phyloP scores from a whole-genome alignment of 345 rosid species.

The Aquilaria yunnanensis region DNA sequence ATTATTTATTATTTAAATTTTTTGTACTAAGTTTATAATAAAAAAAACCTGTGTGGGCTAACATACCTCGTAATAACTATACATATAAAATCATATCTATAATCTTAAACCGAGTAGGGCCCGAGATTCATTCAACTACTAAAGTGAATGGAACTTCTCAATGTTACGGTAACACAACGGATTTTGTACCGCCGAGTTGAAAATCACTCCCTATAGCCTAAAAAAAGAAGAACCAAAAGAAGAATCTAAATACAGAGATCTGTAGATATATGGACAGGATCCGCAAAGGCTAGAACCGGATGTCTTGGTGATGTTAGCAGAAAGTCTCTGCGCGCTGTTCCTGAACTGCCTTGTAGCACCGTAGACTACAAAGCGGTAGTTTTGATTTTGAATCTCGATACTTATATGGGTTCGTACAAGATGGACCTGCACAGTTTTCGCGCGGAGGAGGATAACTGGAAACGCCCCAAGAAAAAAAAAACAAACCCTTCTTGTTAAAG shows the following conservation, averaged over 20 bases:
- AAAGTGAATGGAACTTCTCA: too few relatives aligned
- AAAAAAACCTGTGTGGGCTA: too few relatives aligned
- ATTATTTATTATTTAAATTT: too few relatives aligned
- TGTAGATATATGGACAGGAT: conserved; percentile 13
- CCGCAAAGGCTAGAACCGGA: background rate
- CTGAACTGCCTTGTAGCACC: conserved; percentile 81
- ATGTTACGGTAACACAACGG: too few relatives aligned
- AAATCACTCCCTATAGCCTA: too few relatives aligned
- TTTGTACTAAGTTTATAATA: too few relatives aligned
- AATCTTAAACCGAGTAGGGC: too few relatives aligned
- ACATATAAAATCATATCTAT: too few relatives aligned
- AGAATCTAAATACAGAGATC: background rate
- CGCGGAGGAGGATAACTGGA: conserved; percentile 90
- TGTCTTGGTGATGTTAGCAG: conserved; percentile 17
- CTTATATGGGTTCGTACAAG: conserved; percentile 66
- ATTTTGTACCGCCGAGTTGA: too few relatives aligned
- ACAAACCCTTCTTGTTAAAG: background rate
- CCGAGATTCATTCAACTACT: too few relatives aligned
- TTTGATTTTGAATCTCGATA: conserved; percentile 87
- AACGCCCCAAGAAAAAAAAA: conserved; percentile 1
- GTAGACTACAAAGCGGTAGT: conserved; percentile 88
- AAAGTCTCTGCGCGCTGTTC: conserved; percentile 24
- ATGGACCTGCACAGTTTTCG: conserved; percentile 81
- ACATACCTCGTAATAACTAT: too few relatives aligned
- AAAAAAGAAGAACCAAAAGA: too few relatives aligned